Evolutionary conservation across 768 basidiomycete species (phyloP).

Genomic region (Suillus placidus): DNA sequence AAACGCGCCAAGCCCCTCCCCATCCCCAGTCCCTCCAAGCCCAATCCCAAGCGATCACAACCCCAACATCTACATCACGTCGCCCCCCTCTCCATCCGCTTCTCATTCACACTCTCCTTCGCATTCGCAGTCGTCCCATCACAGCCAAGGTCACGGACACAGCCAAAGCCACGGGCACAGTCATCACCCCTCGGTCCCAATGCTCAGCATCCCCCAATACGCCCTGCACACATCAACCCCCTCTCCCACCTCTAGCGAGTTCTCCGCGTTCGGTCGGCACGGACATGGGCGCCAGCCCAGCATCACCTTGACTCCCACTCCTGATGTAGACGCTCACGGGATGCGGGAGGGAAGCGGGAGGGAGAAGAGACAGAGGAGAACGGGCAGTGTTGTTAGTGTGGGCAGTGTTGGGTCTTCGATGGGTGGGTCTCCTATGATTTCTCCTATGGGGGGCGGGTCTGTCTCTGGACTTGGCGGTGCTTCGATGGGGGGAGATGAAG

Average conservation of each 20-base stretch:
- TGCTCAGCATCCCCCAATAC: constrained; percentile 31
- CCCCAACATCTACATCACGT: constrained; percentile 76
- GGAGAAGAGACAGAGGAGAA: constrained; percentile 28
- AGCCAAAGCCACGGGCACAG: not conserved
- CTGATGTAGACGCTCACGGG: constrained; percentile 20
- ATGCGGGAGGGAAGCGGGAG: constrained; percentile 21
- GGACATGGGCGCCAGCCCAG: constrained; percentile 35
- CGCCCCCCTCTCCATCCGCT: constrained; percentile 47
- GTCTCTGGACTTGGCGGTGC: constrained; percentile 16
- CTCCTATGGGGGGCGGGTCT: not conserved
- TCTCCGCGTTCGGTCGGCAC: constrained; percentile 21
- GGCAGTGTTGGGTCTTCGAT: not conserved
- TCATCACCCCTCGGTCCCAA: constrained; percentile 30
- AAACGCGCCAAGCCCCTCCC: constrained; percentile 31
- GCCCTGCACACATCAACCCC: constrained; percentile 30
- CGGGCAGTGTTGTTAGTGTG: constrained; percentile 11
- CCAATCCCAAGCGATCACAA: constrained; percentile 31
- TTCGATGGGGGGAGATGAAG: constrained; percentile 12
- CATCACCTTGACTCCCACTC: constrained; percentile 28
- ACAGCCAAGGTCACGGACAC: not conserved
- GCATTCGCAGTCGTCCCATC: constrained; percentile 21
- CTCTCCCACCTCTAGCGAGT: constrained; percentile 31
- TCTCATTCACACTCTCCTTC: not conserved
- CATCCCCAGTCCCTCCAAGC: constrained; percentile 24
- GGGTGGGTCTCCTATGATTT: constrained; percentile 2